These are phyloP conservation scores for Podospora pseudopauciseta DNA, from an alignment of 495 filamentous ascomycete species.

Conservation along the genomic window DNA sequence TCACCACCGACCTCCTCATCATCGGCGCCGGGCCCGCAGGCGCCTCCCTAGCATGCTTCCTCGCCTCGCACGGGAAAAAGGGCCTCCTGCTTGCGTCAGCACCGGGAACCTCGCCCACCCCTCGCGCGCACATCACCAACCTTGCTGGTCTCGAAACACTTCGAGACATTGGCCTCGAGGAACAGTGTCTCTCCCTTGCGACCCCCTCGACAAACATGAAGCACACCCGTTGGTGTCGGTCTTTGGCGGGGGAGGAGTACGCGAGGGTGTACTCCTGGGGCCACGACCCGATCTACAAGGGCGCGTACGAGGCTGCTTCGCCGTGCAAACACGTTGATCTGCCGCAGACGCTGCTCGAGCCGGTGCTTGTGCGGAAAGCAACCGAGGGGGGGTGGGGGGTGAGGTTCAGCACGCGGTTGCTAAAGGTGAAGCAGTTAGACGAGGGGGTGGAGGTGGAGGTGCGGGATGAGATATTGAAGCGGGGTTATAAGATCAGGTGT, in stretches of 20 bases:
- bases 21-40: slow-evolving; percentile 56
- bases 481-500: slow-evolving; percentile 44
- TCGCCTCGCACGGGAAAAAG: slow-evolving; percentile 32
- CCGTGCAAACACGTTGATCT: slow-evolving; percentile 48
- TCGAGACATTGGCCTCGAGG: slow-evolving; percentile 50
- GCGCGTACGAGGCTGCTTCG: slow-evolving; percentile 50
- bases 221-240: slow-evolving; percentile 53
- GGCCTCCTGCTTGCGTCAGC: slow-evolving; percentile 49
- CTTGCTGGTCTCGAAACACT: slow-evolving; percentile 46
- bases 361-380: slow-evolving; percentile 47
- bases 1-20: slow-evolving; percentile 52
- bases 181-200: slow-evolving; percentile 36
- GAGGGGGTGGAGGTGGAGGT: slow-evolving; percentile 27
- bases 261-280: slow-evolving; percentile 54
- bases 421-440: slow-evolving; percentile 27
- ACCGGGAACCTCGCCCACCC: slow-evolving; percentile 49
- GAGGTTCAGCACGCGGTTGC: slow-evolving; percentile 44
- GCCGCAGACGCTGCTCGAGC: slow-evolving; percentile 52
- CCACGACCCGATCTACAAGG: slow-evolving; percentile 47
- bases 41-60: slow-evolving; percentile 46
- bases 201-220: slow-evolving; percentile 41
- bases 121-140: slow-evolving; percentile 56
- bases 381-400: slow-evolving; percentile 39
- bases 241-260: slow-evolving; percentile 54
- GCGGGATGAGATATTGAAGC: slow-evolving; percentile 40